Conservation (phyloP, 2,329 filamentous ascomycete genomes). For the Penicillium sp. region DNA sequence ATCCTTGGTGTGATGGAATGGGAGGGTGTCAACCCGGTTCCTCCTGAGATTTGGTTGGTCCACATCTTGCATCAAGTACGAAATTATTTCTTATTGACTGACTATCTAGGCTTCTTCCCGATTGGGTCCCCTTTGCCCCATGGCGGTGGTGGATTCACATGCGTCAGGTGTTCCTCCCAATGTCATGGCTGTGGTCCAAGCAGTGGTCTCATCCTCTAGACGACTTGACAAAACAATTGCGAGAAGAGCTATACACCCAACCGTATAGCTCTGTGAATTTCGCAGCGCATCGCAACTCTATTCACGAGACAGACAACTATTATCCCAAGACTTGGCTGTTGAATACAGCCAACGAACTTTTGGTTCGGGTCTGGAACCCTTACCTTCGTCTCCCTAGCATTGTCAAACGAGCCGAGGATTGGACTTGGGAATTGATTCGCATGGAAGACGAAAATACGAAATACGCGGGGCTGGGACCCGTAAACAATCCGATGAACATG, state of each 20-base stretch:
- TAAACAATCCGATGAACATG: constrained; percentile 89
- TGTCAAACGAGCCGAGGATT: constrained; percentile 71
- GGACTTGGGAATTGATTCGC: constrained; percentile 77
- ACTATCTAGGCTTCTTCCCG: constrained; percentile 64
- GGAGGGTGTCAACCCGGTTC: constrained; percentile 92
- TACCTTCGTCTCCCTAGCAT: constrained; percentile 68
- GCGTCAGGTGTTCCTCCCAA: constrained; percentile 90
- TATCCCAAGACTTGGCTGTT: constrained; percentile 87
- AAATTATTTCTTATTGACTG: constrained; percentile 8
- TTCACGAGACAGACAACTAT: constrained; percentile 79
- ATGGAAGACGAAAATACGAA: constrained; percentile 94
- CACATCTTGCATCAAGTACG: not conserved
- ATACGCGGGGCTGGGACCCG: constrained; percentile 80
- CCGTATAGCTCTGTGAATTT: constrained; percentile 78
- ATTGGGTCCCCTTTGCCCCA: constrained; percentile 85
- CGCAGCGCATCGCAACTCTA: constrained; percentile 74
- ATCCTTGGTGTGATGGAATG: constrained; percentile 79
- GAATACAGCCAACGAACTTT: constrained; percentile 71
- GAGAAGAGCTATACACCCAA: constrained; percentile 78
- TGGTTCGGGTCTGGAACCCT: constrained; percentile 78
- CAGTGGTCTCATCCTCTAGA: constrained; percentile 75
- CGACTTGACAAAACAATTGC: constrained; percentile 68
- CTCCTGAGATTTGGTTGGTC: constrained; percentile 79
- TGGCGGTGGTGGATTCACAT: constrained; percentile 99
- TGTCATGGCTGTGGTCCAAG: constrained; percentile 87